Evolutionary conservation across 192 early-diverging fungal genomes (phyloP).

Genomic region (Podila verticillata): DNA sequence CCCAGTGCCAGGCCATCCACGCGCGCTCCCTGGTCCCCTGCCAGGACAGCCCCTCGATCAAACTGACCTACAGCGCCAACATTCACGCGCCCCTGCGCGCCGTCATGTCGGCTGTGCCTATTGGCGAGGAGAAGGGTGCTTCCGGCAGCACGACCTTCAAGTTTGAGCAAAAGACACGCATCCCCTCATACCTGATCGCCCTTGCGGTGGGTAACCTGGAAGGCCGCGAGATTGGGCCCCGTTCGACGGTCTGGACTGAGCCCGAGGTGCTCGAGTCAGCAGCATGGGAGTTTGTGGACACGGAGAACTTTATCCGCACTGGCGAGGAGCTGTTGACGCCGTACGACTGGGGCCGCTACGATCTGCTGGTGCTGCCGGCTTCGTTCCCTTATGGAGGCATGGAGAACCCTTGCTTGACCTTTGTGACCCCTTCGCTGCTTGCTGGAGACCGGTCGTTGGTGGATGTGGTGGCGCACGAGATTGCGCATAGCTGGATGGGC

Average conservation of each 20-base stretch:
- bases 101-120: constrained; percentile 91
- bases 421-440: constrained; percentile 96
- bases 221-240: constrained; percentile 85
- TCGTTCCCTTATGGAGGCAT: constrained; percentile 93
- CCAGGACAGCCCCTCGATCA: constrained; percentile 88
- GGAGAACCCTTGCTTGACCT: constrained; percentile 98
- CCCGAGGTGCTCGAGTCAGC: constrained; percentile 87
- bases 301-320: constrained; percentile 71
- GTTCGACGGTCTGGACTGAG: constrained; percentile 95
- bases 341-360: constrained; percentile 97
- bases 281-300: constrained; percentile 94
- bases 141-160: constrained; percentile 67
- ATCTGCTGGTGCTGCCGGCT: constrained; percentile 89
- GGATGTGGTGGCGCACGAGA: constrained; percentile 96
- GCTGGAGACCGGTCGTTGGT: constrained; percentile 94
- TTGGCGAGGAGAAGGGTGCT: constrained; percentile 64
- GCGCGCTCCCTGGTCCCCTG: constrained; percentile 92
- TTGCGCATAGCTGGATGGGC: constrained; percentile 91
- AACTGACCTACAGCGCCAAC: constrained; percentile 87
- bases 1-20: constrained; percentile 97
- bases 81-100: constrained; percentile 86
- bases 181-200: constrained; percentile 96
- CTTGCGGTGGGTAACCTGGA: constrained; percentile 92
- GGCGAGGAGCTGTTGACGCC: constrained; percentile 84
- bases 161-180: constrained; percentile 88